phyloP scores from a whole-genome alignment of 2,329 filamentous ascomycete species.

The Plenodomus tracheiphilus region DNA sequence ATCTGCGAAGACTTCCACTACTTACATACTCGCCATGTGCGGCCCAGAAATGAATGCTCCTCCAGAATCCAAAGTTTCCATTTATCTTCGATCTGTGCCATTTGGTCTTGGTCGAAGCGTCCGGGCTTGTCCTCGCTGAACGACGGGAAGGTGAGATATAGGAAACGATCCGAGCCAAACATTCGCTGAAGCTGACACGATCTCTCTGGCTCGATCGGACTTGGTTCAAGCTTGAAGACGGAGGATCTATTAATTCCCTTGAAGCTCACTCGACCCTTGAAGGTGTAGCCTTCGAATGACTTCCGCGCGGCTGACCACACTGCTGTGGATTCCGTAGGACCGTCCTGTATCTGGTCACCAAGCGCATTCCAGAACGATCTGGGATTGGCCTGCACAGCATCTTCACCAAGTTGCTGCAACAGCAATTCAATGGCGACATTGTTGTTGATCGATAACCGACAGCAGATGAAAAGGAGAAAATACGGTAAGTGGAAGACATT shows the following conservation, averaged over 20 bases:
- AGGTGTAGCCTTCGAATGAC: constrained; percentile 33
- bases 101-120: constrained; percentile 10
- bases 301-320: constrained; percentile 32
- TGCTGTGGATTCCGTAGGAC: constrained; percentile 14
- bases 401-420: constrained; percentile 11
- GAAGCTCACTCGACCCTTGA: constrained; percentile 36
- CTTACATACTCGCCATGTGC: constrained; percentile 44
- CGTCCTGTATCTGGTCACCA: not conserved
- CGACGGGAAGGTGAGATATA: constrained; percentile 45
- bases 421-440: constrained; percentile 17
- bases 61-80: constrained; percentile 41
- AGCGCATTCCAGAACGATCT: constrained; percentile 27
- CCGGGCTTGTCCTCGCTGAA: constrained; percentile 19
- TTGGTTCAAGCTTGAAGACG: constrained; percentile 30
- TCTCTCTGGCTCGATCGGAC: constrained; percentile 30
- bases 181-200: constrained; percentile 44
- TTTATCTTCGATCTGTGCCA: constrained; percentile 20
- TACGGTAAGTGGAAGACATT: constrained; percentile 30
- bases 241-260: constrained; percentile 17
- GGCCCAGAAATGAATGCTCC: constrained; percentile 46
- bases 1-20: not conserved
- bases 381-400: constrained; percentile 9
- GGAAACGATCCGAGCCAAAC: constrained; percentile 47
- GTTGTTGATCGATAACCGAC: constrained; percentile 25
- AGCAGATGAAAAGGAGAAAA: constrained; percentile 39